Base-by-base conservation (phyloP, 2,329 filamentous ascomycete species). In the Zymoseptoria ardabiliae region DNA sequence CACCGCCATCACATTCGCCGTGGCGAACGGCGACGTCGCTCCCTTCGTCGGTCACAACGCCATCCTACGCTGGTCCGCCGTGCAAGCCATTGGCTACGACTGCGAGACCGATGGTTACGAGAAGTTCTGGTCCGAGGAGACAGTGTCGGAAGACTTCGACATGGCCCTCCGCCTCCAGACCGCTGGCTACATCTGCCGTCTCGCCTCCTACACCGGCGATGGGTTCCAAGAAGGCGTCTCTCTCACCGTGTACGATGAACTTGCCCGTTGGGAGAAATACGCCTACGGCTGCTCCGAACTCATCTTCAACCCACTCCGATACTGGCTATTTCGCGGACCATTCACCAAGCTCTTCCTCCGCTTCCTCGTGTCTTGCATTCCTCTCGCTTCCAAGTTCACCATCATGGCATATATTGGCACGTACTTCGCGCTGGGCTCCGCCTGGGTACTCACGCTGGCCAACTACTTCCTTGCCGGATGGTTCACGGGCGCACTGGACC, bases 251-350 rank as follows among this genome's bases (percentile, higher is more conserved):
- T 91, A 93, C 70, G 89, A 93, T 73, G 90, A 93, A 73, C 79
- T 93, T 61, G 87, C 88, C 1, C 86, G 89, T 59, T 93, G 90
- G 89, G 89, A 93, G 71, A 93, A 93, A 75, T 91, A 91, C 71
- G 90, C 89, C 2, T 92, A 91, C 68, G 89, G 89, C 45, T 92
- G 90, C 75, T 90, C 89, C 72, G 89, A 92, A 76, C 79, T 93
- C 59, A 80, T 93, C 59, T 93, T 94, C 78, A 82, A 93, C 70
- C 90, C 89, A 2, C 78, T 93, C 61, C 82, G 83, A 61, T 85
- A 84, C 66, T 93, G 90, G 90, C 73, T 85, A 51, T 85, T 81
- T 71, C 83, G 81, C 17, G 90, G 90, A 0, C 90, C 90, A 25
- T 89, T 93, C 71, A 93, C 90, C 3, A 85, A 86, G 21, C 81